Evolutionary conservation across 306 rosid genomes (phyloP).

Genomic region (Prunus campanulata): DNA sequence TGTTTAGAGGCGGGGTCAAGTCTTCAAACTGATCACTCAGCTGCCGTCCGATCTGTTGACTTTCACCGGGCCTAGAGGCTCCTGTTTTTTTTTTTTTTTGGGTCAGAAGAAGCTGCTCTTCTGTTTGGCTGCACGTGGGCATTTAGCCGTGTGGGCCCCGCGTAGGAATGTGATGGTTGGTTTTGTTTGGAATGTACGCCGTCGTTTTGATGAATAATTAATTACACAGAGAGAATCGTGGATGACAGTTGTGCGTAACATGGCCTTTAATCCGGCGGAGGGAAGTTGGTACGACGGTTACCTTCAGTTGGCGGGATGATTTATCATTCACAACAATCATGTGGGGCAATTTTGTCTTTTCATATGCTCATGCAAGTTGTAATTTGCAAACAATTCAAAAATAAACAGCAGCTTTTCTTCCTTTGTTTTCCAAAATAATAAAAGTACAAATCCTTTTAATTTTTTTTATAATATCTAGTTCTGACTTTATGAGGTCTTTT

Average conservation of each 20-base stretch:
- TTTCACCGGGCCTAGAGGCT: not conserved
- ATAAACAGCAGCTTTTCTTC: too few species aligned
- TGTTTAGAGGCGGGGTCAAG: not conserved
- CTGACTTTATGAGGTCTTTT: too few species aligned
- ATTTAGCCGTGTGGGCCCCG: not conserved
- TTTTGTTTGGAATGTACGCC: not conserved
- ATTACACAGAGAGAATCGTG: not conserved
- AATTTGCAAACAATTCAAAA: too few species aligned
- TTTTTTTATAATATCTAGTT: too few species aligned
- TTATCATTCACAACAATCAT: not conserved
- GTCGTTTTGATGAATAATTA: not conserved
- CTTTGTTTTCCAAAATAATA: too few species aligned
- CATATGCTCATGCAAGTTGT: not conserved
- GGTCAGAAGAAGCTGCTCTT: not conserved
- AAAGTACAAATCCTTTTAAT: too few species aligned
- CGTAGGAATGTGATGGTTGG: too few species aligned
- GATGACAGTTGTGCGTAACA: not conserved
- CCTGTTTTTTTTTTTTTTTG: too few species aligned
- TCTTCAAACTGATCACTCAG: not conserved
- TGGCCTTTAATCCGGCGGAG: not conserved
- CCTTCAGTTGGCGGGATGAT: not conserved
- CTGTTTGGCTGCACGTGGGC: too few species aligned
- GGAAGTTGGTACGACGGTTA: not conserved
- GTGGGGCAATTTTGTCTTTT: too few species aligned
- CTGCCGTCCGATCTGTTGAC: constrained; percentile 5